These are phyloP conservation scores for Sonneratia caseolaris DNA, from an alignment of 345 rosid species.

Conservation along the genomic window DNA sequence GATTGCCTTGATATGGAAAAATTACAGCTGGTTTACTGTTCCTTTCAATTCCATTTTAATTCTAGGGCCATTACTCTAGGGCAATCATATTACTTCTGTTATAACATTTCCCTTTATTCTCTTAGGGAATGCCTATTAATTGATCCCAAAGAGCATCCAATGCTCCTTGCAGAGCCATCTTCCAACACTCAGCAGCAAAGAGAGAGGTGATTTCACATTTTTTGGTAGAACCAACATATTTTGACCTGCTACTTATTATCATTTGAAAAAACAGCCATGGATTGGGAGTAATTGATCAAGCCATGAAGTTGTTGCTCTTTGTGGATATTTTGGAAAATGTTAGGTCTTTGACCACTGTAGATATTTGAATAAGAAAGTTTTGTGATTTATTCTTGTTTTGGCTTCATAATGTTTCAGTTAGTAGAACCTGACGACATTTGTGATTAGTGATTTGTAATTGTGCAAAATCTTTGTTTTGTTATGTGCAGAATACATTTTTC, in stretches of 20 bases:
- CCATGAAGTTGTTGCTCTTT: background rate
- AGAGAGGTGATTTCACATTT: conserved; percentile 46
- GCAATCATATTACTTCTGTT: background rate
- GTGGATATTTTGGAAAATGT: background rate
- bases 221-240: background rate
- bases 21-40: background rate
- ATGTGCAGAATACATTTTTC: background rate
- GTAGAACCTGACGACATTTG: background rate
- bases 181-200: conserved; percentile 81
- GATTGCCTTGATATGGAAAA: no score
- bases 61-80: background rate
- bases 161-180: conserved; percentile 96
- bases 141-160: conserved; percentile 93
- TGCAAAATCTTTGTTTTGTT: background rate
- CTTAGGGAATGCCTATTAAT: conserved; percentile 64
- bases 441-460: background rate
- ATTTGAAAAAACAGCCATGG: background rate
- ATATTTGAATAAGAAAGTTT: background rate
- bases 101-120: background rate
- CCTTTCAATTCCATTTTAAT: background rate
- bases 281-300: background rate
- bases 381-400: background rate
- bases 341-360: background rate
- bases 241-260: background rate
- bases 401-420: background rate